phyloP scores from a whole-genome alignment of 371 early-diverging fungal species.

The Entomophthora muscae region DNA sequence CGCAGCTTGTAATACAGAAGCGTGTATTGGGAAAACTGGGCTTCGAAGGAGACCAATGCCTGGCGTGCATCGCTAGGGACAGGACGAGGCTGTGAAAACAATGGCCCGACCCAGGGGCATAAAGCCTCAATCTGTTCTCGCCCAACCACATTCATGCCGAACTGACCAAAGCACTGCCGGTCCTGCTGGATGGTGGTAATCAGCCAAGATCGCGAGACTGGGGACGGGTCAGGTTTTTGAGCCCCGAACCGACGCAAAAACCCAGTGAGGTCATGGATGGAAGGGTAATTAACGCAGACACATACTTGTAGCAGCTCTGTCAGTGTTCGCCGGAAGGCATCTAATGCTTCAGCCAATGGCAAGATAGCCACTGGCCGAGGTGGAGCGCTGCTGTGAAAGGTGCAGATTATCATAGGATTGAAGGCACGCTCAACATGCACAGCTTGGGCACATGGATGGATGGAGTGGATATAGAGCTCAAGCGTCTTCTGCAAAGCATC shows the following conservation, averaged over 20 bases:
- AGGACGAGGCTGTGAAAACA: not conserved
- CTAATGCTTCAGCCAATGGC: slow-evolving; percentile 18
- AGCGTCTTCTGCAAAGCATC: slow-evolving; percentile 9
- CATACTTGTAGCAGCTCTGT: not conserved
- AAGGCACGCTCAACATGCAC: slow-evolving; percentile 20
- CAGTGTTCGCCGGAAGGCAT: not conserved
- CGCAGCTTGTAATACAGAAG: not conserved
- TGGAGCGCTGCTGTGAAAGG: slow-evolving; percentile 44
- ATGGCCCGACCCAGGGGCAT: not conserved
- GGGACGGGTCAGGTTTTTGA: not conserved
- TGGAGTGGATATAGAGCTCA: slow-evolving; percentile 9
- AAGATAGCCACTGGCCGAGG: slow-evolving; percentile 41
- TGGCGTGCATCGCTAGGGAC: not conserved
- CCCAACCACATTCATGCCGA: not conserved
- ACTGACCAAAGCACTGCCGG: not conserved
- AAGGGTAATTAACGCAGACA: not conserved
- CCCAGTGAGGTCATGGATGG: not conserved
- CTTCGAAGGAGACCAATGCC: not conserved
- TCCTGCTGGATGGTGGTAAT: not conserved
- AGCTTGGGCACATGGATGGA: slow-evolving; percentile 7
- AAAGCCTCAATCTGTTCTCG: not conserved
- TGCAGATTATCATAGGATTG: slow-evolving; percentile 45
- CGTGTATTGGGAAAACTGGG: not conserved
- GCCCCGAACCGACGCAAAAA: not conserved
- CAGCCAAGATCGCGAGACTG: not conserved